A percentile compares a stretch with the other conserved stretches of the same genome.
phyloP scores from a whole-genome alignment of 148 eudicot species.

The Polygonum aviculare region DNA sequence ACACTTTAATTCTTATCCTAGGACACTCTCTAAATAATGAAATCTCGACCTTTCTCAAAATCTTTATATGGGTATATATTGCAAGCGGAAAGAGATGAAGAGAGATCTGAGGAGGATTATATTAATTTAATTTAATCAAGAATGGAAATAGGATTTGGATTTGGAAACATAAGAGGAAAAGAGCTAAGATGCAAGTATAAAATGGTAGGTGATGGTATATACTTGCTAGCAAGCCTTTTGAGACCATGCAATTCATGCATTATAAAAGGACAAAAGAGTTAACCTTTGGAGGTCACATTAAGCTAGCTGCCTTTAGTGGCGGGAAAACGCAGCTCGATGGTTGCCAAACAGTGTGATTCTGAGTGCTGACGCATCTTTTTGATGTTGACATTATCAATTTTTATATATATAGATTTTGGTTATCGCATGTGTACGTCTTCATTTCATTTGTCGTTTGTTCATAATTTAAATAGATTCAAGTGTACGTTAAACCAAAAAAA shows the following conservation, averaged over 20 bases:
- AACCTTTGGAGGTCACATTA: slow-evolving; percentile 6
- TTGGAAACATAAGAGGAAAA: not conserved
- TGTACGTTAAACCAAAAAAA: no score
- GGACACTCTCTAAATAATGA: no score
- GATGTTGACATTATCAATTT: not conserved
- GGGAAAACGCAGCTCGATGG: not conserved
- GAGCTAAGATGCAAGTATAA: not conserved
- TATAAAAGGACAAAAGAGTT: not conserved
- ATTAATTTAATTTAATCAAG: no score
- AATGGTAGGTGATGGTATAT: not conserved
- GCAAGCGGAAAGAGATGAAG: no score
- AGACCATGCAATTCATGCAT: not conserved
- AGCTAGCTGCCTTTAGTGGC: slow-evolving; percentile 2
- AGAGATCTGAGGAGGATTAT: not conserved
- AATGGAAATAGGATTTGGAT: not conserved
- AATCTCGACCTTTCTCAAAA: no score
- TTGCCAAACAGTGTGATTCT: not conserved
- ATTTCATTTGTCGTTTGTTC: not conserved
- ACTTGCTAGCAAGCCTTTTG: not conserved
- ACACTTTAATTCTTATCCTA: no score
- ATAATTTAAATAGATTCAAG: not conserved
- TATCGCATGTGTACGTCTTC: not conserved
- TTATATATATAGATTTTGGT: not conserved
- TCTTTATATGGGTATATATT: no score
- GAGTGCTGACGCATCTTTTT: not conserved